Conservation (phyloP, 108 stramenopile genomes). For the Stephanodiscus minutulus region DNA sequence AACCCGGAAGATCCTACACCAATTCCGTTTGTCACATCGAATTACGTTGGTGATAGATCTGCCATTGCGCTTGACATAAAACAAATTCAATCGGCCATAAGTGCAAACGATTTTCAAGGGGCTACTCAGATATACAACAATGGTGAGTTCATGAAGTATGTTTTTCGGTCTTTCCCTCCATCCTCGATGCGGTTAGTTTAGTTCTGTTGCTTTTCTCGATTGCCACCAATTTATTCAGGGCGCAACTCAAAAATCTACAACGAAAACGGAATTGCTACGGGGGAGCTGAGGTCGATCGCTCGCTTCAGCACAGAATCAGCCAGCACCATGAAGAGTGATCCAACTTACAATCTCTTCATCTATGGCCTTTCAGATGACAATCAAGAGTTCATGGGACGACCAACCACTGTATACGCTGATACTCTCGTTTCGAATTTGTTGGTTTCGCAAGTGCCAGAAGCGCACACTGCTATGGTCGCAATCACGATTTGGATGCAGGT, state of each 20-base stretch:
- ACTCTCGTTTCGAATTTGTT: slow-evolving; percentile 62
- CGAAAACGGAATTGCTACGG: slow-evolving; percentile 56
- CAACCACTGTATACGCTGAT: slow-evolving; percentile 68
- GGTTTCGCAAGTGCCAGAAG: slow-evolving; percentile 41
- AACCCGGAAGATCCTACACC: slow-evolving; percentile 50
- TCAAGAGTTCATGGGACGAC: slow-evolving; percentile 52
- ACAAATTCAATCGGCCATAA: slow-evolving; percentile 63
- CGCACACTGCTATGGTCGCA: slow-evolving; percentile 67
- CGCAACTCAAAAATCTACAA: slow-evolving; percentile 70
- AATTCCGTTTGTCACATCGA: slow-evolving; percentile 70
- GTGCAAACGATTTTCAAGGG: slow-evolving; percentile 39
- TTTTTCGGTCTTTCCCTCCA: neutral
- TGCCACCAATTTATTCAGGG: neutral
- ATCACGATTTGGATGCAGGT: slow-evolving; percentile 84
- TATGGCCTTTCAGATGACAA: slow-evolving; percentile 64
- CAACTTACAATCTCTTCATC: slow-evolving; percentile 66
- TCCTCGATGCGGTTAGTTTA: neutral
- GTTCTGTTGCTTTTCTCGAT: neutral
- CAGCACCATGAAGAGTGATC: slow-evolving; percentile 62
- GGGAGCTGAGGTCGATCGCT: slow-evolving; percentile 51
- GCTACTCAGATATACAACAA: slow-evolving; percentile 62
- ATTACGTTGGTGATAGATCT: slow-evolving; percentile 75
- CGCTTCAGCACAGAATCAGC: slow-evolving; percentile 57
- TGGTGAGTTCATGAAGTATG: slow-evolving; percentile 33
- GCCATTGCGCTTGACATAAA: slow-evolving; percentile 70